Evolutionary conservation across 192 early-diverging fungal genomes (phyloP).

Genomic region (Thamnidium elegans): DNA sequence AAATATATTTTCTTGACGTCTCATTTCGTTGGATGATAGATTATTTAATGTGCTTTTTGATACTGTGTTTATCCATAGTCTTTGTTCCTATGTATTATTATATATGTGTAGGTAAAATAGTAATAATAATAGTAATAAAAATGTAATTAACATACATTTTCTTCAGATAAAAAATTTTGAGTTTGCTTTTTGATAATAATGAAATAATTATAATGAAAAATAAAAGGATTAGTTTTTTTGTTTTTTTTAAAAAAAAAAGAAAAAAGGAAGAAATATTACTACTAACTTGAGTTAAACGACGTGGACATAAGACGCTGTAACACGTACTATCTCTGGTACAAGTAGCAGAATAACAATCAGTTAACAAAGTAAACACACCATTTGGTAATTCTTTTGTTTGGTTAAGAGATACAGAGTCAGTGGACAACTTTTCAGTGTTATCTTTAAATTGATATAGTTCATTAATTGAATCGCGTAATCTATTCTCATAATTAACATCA

Average conservation of each 20-base stretch:
- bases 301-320: conserved; percentile 88
- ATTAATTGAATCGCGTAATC: conserved; percentile 78
- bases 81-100: conserved; percentile 42
- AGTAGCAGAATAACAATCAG: conserved; percentile 92
- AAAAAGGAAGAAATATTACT: background rate
- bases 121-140: conserved; percentile 4
- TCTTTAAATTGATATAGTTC: conserved; percentile 81
- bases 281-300: conserved; percentile 65
- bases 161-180: background rate
- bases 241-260: background rate
- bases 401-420: background rate
- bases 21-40: conserved; percentile 72
- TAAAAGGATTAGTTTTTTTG: background rate
- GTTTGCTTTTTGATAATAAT: background rate
- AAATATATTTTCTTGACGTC: conserved; percentile 91
- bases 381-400: conserved; percentile 47
- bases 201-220: too few species aligned
- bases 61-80: conserved; percentile 83
- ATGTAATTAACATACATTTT: background rate
- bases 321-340: conserved; percentile 79
- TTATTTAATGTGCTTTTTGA: conserved; percentile 68
- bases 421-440: conserved; percentile 13
- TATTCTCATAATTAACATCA: conserved; percentile 84
- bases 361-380: conserved; percentile 87
- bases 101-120: background rate